Conservation (phyloP, 2,329 filamentous ascomycete genomes). For the Ceratocystis destructans region DNA sequence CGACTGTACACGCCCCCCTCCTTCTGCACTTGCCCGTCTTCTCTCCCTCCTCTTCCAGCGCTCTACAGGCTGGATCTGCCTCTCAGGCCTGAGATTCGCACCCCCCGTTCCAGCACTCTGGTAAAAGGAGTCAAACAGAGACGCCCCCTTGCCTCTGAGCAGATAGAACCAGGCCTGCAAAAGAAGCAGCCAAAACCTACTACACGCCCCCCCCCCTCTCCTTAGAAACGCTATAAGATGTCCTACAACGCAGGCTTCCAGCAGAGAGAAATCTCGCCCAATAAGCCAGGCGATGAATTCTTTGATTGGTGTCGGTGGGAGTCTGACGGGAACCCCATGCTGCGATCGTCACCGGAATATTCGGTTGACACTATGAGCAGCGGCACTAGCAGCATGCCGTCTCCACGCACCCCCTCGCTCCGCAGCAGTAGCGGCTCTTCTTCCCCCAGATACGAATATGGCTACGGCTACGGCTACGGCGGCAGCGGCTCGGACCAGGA, state of each 20-base stretch:
- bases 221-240: constrained; percentile 9
- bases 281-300: constrained; percentile 2
- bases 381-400: not conserved
- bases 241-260: not conserved
- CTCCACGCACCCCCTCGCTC: not conserved
- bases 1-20: not conserved
- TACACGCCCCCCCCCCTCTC: not conserved
- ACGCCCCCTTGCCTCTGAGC: constrained; percentile 4
- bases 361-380: not conserved
- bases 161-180: constrained; percentile 2
- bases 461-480: constrained; percentile 1
- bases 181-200: not conserved
- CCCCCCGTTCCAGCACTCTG: constrained; percentile 1
- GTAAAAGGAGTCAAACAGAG: not conserved
- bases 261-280: not conserved
- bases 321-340: not conserved
- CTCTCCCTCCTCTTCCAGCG: not conserved
- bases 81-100: not conserved
- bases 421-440: not conserved
- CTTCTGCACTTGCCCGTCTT: not conserved
- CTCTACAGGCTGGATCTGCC: not conserved
- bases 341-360: not conserved
- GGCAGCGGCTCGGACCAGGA: not conserved
- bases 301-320: constrained; percentile 8
- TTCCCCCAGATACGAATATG: not conserved